phyloP scores from a whole-genome alignment of 169 alveolate genomes.

The Plasmodium gallinaceum region DNA sequence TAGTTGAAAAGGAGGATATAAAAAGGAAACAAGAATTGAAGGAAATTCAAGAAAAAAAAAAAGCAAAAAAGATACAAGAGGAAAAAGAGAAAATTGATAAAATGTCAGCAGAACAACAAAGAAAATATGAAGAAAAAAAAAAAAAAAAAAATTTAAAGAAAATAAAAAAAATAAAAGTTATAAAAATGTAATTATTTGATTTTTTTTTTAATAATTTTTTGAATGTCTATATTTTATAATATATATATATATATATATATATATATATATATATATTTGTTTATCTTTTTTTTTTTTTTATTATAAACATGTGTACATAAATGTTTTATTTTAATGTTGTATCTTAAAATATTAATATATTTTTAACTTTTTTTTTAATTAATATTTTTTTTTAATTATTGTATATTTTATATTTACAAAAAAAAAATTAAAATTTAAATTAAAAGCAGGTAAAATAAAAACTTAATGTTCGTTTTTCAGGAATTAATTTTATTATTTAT shows the following conservation, averaged over 20 bases:
- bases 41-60: slow-evolving; percentile 65
- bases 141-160: slow-evolving; percentile 65
- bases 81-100: slow-evolving; percentile 63
- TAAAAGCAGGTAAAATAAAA: no score
- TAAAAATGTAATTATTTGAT: slow-evolving; percentile 48
- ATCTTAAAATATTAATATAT: no score
- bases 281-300: background rate
- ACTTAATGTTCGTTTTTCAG: no score
- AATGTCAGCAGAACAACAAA: slow-evolving; percentile 75
- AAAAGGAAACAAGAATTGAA: slow-evolving; percentile 43
- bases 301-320: no score
- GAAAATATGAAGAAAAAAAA: slow-evolving; percentile 72
- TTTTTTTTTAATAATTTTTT: background rate
- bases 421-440: no score
- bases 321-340: no score
- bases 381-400: no score
- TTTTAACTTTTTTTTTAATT: no score
- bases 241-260: background rate
- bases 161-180: slow-evolving; percentile 70
- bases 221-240: background rate
- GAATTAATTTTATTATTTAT: no score
- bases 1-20: slow-evolving; percentile 67
- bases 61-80: slow-evolving; percentile 69
- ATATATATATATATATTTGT: background rate
- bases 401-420: no score